Conservation (phyloP, 1,284 basidiomycete genomes). For the Sutorius eximius region DNA sequence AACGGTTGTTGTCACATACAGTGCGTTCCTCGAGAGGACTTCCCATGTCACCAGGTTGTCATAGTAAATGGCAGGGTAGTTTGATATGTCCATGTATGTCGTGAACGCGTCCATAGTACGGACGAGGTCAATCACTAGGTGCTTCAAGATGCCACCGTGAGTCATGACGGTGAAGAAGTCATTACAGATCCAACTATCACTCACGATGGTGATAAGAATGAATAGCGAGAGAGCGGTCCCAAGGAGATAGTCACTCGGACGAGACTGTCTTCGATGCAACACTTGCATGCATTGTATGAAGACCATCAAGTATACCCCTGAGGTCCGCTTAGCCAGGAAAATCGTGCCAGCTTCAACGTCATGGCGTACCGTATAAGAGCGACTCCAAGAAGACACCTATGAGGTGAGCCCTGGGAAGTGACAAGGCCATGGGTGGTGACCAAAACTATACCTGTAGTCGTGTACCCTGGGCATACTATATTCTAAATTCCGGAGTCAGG, state of each 20-base stretch:
- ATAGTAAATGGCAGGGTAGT: slow-evolving; percentile 15
- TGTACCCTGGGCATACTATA: background rate
- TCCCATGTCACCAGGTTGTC: background rate
- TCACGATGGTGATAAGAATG: slow-evolving; percentile 16
- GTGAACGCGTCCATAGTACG: slow-evolving; percentile 20
- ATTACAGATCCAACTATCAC: background rate
- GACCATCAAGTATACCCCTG: slow-evolving; percentile 17
- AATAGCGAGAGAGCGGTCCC: slow-evolving; percentile 21
- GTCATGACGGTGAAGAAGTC: background rate
- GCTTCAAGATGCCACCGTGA: slow-evolving; percentile 9
- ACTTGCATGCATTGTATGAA: slow-evolving; percentile 17
- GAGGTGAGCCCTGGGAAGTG: slow-evolving; percentile 12
- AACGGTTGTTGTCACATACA: slow-evolving; percentile 20
- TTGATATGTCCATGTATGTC: slow-evolving; percentile 1
- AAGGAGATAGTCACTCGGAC: slow-evolving; percentile 16
- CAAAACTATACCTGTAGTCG: background rate
- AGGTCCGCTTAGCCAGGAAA: background rate
- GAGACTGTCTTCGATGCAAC: slow-evolving; percentile 9
- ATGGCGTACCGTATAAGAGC: slow-evolving; percentile 14
- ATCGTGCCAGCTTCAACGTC: background rate
- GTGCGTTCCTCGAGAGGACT: slow-evolving; percentile 8
- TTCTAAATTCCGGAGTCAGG: too few relatives aligned
- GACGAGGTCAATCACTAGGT: slow-evolving; percentile 14
- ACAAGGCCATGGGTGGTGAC: background rate
- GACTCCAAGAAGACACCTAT: slow-evolving; percentile 17